Evolutionary conservation across 2,329 filamentous ascomycete species (phyloP).

Genomic region (Gremmenia infestans): DNA sequence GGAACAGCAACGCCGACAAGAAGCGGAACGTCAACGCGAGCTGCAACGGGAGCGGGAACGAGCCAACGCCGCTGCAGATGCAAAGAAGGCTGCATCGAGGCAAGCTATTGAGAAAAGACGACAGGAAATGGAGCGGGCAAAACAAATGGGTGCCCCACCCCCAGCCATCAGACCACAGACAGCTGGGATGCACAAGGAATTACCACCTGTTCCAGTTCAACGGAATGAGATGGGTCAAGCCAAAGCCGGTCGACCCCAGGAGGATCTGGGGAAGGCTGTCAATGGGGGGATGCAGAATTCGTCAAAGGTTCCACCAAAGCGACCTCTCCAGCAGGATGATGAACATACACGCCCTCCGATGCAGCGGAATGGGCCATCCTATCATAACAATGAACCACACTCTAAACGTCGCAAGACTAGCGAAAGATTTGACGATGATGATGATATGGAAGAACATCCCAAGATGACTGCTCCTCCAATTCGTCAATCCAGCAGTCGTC

Average conservation of each 20-base stretch:
- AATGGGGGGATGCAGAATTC: conserved; percentile 57
- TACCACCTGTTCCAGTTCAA: conserved; percentile 26
- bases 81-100: conserved; percentile 61
- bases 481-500: conserved; percentile 66
- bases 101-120: conserved; percentile 48
- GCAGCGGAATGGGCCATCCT: conserved; percentile 54
- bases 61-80: conserved; percentile 45
- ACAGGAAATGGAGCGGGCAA: conserved; percentile 55
- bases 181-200: conserved; percentile 39
- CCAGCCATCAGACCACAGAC: conserved; percentile 47
- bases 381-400: conserved; percentile 52
- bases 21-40: conserved; percentile 46
- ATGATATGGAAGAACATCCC: conserved; percentile 56
- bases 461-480: conserved; percentile 79
- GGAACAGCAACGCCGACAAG: conserved; percentile 54
- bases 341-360: conserved; percentile 38
- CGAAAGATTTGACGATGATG: conserved; percentile 57
- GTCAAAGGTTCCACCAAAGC: conserved; percentile 69
- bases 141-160: conserved; percentile 58
- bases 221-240: conserved; percentile 22
- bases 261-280: conserved; percentile 57
- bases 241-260: conserved; percentile 44
- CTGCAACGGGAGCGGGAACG: conserved; percentile 38
- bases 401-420: conserved; percentile 76
- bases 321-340: conserved; percentile 63